phyloP scores from a whole-genome alignment of 257 asterid species.

The Paraleonurus japonicus region DNA sequence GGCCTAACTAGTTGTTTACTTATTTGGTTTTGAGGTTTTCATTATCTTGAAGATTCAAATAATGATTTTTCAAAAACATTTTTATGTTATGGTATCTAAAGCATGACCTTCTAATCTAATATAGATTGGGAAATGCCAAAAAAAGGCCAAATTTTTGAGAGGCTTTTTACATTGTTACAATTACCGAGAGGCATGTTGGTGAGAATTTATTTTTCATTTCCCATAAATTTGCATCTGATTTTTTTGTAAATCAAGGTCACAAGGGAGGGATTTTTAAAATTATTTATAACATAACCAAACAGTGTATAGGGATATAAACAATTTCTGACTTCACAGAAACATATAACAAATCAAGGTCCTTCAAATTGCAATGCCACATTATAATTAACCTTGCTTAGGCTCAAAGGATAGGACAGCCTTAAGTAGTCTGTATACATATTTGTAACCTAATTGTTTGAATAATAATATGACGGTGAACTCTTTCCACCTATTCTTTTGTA shows the following conservation, averaged over 20 bases:
- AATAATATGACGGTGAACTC: neutral
- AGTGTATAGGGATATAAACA: neutral
- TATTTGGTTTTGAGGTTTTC: neutral
- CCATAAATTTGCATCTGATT: neutral
- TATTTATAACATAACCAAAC: neutral
- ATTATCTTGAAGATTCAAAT: neutral
- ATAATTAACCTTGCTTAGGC: neutral
- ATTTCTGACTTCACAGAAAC: neutral
- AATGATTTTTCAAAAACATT: neutral
- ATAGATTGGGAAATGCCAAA: neutral
- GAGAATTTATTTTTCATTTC: neutral
- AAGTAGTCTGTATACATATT: constrained; percentile 6
- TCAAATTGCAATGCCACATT: constrained; percentile 1
- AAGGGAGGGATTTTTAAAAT: neutral
- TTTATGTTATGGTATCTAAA: neutral
- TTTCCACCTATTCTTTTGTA: constrained; percentile 2
- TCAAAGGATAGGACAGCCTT: neutral
- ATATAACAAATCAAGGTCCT: neutral
- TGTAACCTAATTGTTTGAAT: neutral
- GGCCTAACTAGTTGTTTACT: neutral
- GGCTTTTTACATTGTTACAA: neutral
- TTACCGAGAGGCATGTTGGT: neutral
- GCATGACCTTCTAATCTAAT: neutral
- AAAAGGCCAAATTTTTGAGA: neutral
- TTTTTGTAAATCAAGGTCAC: neutral